Base-by-base conservation (phyloP, 2,329 filamentous ascomycete species). In the Fusarium siculi region DNA sequence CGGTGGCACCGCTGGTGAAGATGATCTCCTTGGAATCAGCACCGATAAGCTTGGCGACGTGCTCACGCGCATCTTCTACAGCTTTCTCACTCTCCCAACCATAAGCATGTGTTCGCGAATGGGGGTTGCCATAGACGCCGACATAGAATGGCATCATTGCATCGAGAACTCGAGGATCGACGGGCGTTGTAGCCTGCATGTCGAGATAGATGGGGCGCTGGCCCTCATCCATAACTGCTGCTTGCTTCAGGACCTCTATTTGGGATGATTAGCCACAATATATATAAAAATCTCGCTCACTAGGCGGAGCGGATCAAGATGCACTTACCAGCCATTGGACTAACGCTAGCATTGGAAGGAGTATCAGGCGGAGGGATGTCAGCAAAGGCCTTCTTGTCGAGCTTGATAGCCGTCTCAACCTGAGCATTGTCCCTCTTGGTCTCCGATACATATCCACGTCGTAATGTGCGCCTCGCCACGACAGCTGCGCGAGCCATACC, bases 71-170 rank as follows among this genome's bases (percentile, higher is more conserved):
- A 72, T 94, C 89, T 82, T 99, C 96, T 28, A 97, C 92, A 1
- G 93, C 96, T 84, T 95, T 94, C 80, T 99, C 96, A 59, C 93
- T 97, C 85, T 99, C 96, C 96, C 96, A 99, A 56, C 96, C 96
- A 82, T 99, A 99, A 30, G 96, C 95, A 83, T 99, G 96, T 64
- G 96, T 99, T 79, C 96, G 91, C 63, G 96, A 98, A 82, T 99
- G 96, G 43, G 96, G 96, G 83, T 99, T 99, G 76, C 96, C 96
- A 81, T 97, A 99, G 54, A 97, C 89, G 72, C 95, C 95, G 40
- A 95, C 96, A 81, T 95, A 95, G 84, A 91, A 99, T 1, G 96
- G 96, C 46, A 99, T 88, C 96, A 99, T 99, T 63, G 94, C 93
- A 82, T 99, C 96, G 50, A 99, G 89, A 37, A 99, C 96, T 74